These are phyloP conservation scores for Cladosporium sp. DNA, from an alignment of 2,329 filamentous ascomycete genomes.

Conservation along the genomic window DNA sequence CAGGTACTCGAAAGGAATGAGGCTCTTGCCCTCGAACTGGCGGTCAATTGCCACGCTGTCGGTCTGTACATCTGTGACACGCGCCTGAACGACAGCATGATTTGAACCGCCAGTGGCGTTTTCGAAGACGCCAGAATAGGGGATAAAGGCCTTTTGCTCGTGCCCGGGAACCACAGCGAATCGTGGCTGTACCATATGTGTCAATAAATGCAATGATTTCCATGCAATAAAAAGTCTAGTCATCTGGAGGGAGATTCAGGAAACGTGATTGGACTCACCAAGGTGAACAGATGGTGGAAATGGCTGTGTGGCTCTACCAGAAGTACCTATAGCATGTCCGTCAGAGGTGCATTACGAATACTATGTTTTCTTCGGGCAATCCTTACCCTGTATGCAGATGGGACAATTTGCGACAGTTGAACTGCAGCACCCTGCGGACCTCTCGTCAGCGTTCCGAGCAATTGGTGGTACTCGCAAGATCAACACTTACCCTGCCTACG, in stretches of 20 bases:
- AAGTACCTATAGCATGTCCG: constrained; percentile 17
- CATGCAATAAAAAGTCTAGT: neutral
- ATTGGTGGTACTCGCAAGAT: too few relatives aligned
- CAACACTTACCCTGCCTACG: constrained; percentile 17
- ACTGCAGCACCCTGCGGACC: neutral
- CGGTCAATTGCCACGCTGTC: constrained; percentile 16
- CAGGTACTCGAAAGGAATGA: constrained; percentile 20
- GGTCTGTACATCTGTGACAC: constrained; percentile 16
- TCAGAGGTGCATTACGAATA: too few relatives aligned
- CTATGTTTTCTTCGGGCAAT: too few relatives aligned
- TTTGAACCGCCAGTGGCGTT: neutral
- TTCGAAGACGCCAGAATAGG: constrained; percentile 18
- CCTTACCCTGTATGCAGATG: neutral
- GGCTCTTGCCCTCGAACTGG: constrained; percentile 16
- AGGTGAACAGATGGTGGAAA: constrained; percentile 22
- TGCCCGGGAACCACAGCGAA: constrained; percentile 20
- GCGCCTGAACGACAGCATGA: constrained; percentile 15
- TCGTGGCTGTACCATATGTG: constrained; percentile 13
- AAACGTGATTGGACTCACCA: constrained; percentile 10
- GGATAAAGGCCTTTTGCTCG: constrained; percentile 22
- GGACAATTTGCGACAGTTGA: neutral
- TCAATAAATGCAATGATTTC: neutral
- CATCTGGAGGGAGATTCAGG: neutral
- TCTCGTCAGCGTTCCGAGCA: neutral
- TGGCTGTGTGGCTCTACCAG: constrained; percentile 20